Base-by-base conservation (phyloP, 805 yeast genomes). In the Ogataea ramenticola region DNA sequence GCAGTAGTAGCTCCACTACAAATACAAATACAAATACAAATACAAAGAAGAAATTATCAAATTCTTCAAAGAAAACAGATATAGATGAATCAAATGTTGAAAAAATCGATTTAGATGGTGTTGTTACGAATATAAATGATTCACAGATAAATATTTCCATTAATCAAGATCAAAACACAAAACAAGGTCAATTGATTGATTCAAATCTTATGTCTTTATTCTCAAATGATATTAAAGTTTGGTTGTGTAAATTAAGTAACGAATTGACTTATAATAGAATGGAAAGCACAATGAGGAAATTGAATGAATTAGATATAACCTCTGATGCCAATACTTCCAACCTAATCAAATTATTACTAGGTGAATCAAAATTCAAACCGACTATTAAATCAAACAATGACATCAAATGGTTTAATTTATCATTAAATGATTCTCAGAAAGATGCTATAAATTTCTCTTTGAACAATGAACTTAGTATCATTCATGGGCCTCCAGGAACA, bases 401-500 rank as follows among this genome's bases (percentile, higher is more conserved):
- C 10, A 26, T 64, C 9, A 50, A 61, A 2, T 75, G 70, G 48
- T 60, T 68, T 42, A 77, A 80, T 54, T 42, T 51, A 0, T 52
- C 60, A 2, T 61, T 87, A 27, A 88, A 88, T 53, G 66, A 63
- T 0, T 83, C 96, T 0, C 99, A 91, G 57, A 71, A 70, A 39
- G 57, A 68, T 3, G 96, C 98, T 0, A 80, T 90, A 9, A 61
- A 67, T 12, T 84, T 84, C 61, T 73, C 95, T 1, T 42, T 88
- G 15, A 77, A 79, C 47, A 74, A 79, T 15, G 61, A 71, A 60
- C 35, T 76, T 16, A 58, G 74, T 3, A 74, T 84, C 9, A 73
- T 84, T 7, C 91, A 84, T 55, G 91, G 91, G 0, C 91, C 91
- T 1, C 90, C 90, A 0, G 91, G 91, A 3, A 83, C 91, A 0